phyloP scores from a whole-genome alignment of 176 grass and related monocot species.

The Juncus effusus region DNA sequence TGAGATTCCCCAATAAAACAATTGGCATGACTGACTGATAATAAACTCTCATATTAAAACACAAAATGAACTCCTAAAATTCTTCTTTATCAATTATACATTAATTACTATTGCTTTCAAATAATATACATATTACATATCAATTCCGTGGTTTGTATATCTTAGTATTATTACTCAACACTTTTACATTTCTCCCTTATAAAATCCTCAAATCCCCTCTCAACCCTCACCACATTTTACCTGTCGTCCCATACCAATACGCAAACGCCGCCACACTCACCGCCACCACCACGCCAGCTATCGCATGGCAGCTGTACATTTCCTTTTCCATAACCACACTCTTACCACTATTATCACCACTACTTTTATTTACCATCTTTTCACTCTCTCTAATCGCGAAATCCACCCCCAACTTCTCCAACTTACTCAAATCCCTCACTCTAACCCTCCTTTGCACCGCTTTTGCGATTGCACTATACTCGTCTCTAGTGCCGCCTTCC shows the following conservation, averaged over 20 bases:
- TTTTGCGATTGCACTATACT: constrained; percentile 58
- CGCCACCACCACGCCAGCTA: constrained; percentile 48
- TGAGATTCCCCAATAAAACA: too few species aligned
- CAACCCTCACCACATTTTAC: constrained; percentile 43
- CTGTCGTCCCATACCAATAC: constrained; percentile 72
- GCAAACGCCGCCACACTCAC: constrained; percentile 49
- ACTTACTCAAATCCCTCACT: constrained; percentile 42
- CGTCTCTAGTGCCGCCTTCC: constrained; percentile 71
- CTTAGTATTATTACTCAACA: too few species aligned
- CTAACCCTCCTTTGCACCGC: constrained; percentile 38
- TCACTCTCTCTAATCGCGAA: constrained; percentile 70
- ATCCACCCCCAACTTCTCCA: constrained; percentile 52
- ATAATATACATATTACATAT: too few species aligned
- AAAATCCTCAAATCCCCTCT: constrained; percentile 4
- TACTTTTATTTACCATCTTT: constrained; percentile 33
- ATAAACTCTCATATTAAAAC: too few species aligned
- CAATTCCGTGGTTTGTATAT: too few species aligned
- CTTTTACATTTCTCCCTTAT: not conserved
- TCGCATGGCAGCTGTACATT: constrained; percentile 48
- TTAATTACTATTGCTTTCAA: too few species aligned
- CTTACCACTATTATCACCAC: constrained; percentile 20
- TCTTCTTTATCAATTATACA: too few species aligned
- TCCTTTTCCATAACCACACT: constrained; percentile 33
- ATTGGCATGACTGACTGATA: too few species aligned
- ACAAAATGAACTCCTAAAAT: too few species aligned